Conservation (phyloP, 495 filamentous ascomycete genomes). For the Aspergillus coremiiformis region DNA sequence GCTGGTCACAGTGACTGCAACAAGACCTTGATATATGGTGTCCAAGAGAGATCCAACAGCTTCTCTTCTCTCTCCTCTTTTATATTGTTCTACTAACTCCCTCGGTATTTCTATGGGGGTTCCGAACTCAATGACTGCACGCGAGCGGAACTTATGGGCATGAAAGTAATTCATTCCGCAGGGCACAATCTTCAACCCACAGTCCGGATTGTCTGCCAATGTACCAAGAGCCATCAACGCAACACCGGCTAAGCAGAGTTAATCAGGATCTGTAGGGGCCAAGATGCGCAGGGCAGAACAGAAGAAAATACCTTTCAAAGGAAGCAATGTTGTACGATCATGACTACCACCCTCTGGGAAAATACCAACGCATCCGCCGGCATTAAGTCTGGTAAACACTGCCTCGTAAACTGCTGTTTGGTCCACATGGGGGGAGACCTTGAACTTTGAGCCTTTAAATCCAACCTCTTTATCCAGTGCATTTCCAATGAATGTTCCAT, state of each 20-base stretch:
- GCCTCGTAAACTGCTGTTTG: constrained; percentile 90
- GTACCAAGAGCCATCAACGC: constrained; percentile 97
- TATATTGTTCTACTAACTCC: constrained; percentile 81
- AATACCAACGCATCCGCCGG: constrained; percentile 88
- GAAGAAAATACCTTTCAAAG: constrained; percentile 63
- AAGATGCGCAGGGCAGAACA: not conserved
- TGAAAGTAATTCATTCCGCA: constrained; percentile 99
- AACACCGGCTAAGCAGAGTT: constrained; percentile 62
- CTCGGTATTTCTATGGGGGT: constrained; percentile 72
- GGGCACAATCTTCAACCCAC: constrained; percentile 96
- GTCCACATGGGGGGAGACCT: constrained; percentile 87
- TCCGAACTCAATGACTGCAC: constrained; percentile 95
- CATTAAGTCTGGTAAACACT: constrained; percentile 73
- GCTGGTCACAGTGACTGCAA: constrained; percentile 83
- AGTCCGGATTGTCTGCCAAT: constrained; percentile 78
- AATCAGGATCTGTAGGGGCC: not conserved
- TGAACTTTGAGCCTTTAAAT: constrained; percentile 75
- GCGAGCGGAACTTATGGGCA: constrained; percentile 94
- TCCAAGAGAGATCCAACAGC: constrained; percentile 77
- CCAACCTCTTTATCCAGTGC: constrained; percentile 30
- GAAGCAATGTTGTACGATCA: constrained; percentile 86
- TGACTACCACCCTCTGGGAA: constrained; percentile 98
- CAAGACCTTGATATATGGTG: constrained; percentile 74
- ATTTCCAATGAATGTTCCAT: constrained; percentile 46
- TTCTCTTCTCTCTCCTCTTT: constrained; percentile 70